phyloP scores from a whole-genome alignment of 208 protist species.

The Leishmania aethiopica region DNA sequence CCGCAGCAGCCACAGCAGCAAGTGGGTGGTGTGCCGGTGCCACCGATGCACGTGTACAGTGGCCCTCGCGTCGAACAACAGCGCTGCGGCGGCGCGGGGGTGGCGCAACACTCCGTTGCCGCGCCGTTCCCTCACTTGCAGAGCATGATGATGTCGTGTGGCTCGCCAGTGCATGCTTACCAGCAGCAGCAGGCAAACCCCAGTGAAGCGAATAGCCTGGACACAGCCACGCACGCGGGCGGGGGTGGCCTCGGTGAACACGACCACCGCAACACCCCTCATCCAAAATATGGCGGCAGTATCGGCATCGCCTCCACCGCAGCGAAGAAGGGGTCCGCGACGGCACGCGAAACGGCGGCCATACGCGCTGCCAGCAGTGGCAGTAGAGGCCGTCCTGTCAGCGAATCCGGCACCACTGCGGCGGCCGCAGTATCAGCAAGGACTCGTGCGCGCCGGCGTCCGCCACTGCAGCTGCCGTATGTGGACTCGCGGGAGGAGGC shows the following conservation, averaged over 20 bases:
- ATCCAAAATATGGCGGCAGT: neutral
- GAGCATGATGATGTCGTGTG: neutral
- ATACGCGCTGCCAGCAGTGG: neutral
- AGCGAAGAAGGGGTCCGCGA: neutral
- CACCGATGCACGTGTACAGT: neutral
- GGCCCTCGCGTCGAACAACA: neutral
- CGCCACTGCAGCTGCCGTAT: slow-evolving; percentile 21
- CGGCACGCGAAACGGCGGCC: neutral
- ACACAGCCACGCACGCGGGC: neutral
- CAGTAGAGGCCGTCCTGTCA: neutral
- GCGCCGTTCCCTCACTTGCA: slow-evolving; percentile 9
- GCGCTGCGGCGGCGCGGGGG: neutral
- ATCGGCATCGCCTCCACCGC: neutral
- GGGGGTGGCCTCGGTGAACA: neutral
- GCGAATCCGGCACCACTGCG: neutral
- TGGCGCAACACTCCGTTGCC: neutral
- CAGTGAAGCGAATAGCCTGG: neutral
- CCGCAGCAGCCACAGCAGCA: slow-evolving; percentile 3
- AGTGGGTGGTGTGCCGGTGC: neutral
- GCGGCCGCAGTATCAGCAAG: neutral
- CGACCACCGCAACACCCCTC: neutral
- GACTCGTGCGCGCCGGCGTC: neutral
- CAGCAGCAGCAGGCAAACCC: slow-evolving; percentile 5
- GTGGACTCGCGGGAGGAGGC: slow-evolving; percentile 20
- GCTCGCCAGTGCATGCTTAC: neutral